Evolutionary conservation across 2,329 filamentous ascomycete species (phyloP).

Genomic region (Aspergillus uvarum): DNA sequence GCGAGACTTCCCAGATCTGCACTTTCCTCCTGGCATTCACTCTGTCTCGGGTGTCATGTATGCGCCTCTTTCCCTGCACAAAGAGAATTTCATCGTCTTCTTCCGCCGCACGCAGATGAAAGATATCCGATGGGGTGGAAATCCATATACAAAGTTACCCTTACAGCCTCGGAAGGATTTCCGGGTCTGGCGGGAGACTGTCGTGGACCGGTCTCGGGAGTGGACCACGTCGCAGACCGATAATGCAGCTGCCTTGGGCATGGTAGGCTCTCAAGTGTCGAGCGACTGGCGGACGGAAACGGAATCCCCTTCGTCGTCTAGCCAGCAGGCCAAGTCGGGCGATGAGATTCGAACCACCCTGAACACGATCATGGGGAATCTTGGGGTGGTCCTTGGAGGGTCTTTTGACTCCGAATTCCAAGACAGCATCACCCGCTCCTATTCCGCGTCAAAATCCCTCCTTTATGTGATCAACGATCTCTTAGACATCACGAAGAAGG

Average conservation of each 20-base stretch:
- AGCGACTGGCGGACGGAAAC: constrained; percentile 92
- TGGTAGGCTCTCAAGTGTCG: constrained; percentile 88
- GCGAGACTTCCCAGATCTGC: constrained; percentile 76
- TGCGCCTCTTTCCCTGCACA: constrained; percentile 73
- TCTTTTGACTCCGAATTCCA: constrained; percentile 77
- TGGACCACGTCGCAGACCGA: constrained; percentile 89
- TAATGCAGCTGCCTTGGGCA: constrained; percentile 79
- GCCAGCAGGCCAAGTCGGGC: constrained; percentile 63
- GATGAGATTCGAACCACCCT: constrained; percentile 88
- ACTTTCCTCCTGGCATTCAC: constrained; percentile 75
- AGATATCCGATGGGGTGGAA: constrained; percentile 71
- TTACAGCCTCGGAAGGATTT: constrained; percentile 81
- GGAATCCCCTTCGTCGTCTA: constrained; percentile 64
- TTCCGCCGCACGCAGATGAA: constrained; percentile 74
- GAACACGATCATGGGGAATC: constrained; percentile 92
- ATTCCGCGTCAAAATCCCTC: constrained; percentile 86
- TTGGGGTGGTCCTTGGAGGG: constrained; percentile 86
- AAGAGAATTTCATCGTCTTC: constrained; percentile 84
- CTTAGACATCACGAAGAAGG: constrained; percentile 81
- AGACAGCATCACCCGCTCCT: constrained; percentile 78
- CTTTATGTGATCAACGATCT: constrained; percentile 95
- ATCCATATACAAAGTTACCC: constrained; percentile 65
- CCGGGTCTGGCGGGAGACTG: constrained; percentile 75
- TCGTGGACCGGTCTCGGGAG: constrained; percentile 78
- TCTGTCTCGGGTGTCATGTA: constrained; percentile 76